Base-by-base conservation (phyloP, 371 early-diverging fungal species). In the Lichtheimia ramosa region DNA sequence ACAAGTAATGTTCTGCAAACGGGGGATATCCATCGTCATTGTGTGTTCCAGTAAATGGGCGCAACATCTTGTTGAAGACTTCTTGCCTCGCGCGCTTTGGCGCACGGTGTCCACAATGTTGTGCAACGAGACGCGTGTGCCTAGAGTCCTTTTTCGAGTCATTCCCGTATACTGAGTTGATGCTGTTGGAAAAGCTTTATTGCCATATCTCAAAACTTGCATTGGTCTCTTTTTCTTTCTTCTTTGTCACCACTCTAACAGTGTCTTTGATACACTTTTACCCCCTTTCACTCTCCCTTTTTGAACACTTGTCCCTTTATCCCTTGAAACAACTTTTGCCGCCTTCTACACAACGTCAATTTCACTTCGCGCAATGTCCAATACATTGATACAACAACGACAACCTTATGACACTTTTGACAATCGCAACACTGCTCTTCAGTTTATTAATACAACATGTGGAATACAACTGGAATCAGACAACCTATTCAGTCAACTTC, bases 391-490 rank as follows among this genome's bases (percentile, higher is more conserved):
- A 34, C 34, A 34, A 6, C 34, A 5, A 28, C 28, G 6, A 34
- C 34, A 8, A 27, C 27, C 7, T 8, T 8, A 34, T 8, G 34
- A 34, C 34, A 34, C 34, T 34, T 10, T 8, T 10, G 34, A 61
- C 43, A 63, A 65, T 46, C 54, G 59, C 14, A 23, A 56, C 25
- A 64, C 64, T 13, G 79, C 64, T 5, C 70, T 59, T 46, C 51
- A 64, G n/a, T 78, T 73, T 40, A 16, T 78, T 12, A 64, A 63
- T 48, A 54, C 66, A 12, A 65, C 71, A 3, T 39, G 75, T 5
- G 66, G 61, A 13, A 21, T 57, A 6, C 57, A 56, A 14, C 52
- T 78, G 34, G 63, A 62, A 23, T 56, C 62, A 5, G 63, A 70
- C 5, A 64, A 75, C 42, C 58, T 79, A 5, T 62, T 62, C 48